Conservation (phyloP, 2,329 filamentous ascomycete species). For the Trichoderma cornu-damae region DNA sequence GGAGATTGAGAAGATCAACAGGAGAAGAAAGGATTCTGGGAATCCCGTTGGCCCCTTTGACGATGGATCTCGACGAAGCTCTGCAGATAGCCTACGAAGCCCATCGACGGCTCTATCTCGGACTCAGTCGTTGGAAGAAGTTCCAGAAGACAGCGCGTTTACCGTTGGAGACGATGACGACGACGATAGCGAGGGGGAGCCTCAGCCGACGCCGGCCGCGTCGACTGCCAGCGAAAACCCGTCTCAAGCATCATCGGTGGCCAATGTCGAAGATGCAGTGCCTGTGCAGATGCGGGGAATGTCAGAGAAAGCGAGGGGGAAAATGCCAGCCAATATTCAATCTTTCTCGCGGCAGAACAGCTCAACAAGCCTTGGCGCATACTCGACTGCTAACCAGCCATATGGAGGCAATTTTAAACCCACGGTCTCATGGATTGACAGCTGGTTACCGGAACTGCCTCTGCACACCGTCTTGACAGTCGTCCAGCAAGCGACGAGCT, state of each 20-base stretch:
- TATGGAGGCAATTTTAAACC: constrained; percentile 64
- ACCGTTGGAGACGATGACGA: constrained; percentile 88
- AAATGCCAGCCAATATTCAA: constrained; percentile 80
- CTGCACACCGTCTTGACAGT: constrained; percentile 79
- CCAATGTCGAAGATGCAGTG: constrained; percentile 67
- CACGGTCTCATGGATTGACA: constrained; percentile 80
- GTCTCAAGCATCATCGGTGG: constrained; percentile 63
- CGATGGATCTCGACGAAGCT: constrained; percentile 50
- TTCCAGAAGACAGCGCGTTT: constrained; percentile 68
- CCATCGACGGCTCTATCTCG: constrained; percentile 39
- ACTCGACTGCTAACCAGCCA: constrained; percentile 54
- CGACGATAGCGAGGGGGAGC: constrained; percentile 52
- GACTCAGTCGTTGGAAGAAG: constrained; percentile 29
- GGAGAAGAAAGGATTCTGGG: constrained; percentile 60
- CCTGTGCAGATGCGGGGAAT: constrained; percentile 81
- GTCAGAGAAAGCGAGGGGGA: constrained; percentile 95
- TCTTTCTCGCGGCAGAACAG: constrained; percentile 88
- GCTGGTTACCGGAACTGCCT: constrained; percentile 86
- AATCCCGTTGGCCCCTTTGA: constrained; percentile 48
- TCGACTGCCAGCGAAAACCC: constrained; percentile 61
- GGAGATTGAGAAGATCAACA: constrained; percentile 77
- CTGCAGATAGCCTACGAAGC: constrained; percentile 63
- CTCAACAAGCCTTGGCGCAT: constrained; percentile 69
- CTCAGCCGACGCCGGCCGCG: constrained; percentile 52
- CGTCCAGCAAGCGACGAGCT: constrained; percentile 59